Evolutionary conservation across 257 asterid genomes (phyloP).

Genomic region (Petunia secreta): DNA sequence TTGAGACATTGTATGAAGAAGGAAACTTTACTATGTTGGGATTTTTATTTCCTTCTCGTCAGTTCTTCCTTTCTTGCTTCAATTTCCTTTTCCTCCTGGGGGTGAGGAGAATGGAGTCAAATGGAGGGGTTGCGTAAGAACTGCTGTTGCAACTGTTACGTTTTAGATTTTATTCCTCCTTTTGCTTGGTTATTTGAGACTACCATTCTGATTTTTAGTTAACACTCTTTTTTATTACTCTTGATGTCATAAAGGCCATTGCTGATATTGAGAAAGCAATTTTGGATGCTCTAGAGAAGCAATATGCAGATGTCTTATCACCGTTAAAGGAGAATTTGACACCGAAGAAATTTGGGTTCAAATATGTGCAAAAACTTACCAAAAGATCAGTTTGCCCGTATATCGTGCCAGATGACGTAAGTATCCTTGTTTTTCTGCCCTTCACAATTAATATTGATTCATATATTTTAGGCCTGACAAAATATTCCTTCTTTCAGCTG

Average conservation of each 20-base stretch:
- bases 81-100: background rate
- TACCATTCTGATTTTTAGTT: background rate
- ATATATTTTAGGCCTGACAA: background rate
- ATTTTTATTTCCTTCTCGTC: background rate
- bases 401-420: slow-evolving; percentile 51
- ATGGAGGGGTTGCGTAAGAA: background rate
- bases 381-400: slow-evolving; percentile 48
- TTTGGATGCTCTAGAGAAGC: slow-evolving; percentile 55
- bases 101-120: background rate
- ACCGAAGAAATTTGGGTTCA: slow-evolving; percentile 53
- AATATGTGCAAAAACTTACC: slow-evolving; percentile 55
- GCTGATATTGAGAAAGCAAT: slow-evolving; percentile 61
- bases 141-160: slow-evolving; percentile 6
- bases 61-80: background rate
- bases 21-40: background rate
- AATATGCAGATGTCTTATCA: slow-evolving; percentile 57
- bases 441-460: background rate
- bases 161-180: background rate
- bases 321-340: slow-evolving; percentile 50
- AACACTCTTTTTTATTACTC: background rate
- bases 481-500: slow-evolving; percentile 35
- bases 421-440: slow-evolving; percentile 18
- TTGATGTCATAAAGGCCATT: slow-evolving; percentile 43
- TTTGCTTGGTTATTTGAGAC: slow-evolving; percentile 15
- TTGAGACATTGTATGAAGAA: background rate